Percentiles rank a stretch among this genome's conserved stretches.
phyloP scores from a whole-genome alignment of 768 basidiomycete species.

The Hirschioporus abietinus region DNA sequence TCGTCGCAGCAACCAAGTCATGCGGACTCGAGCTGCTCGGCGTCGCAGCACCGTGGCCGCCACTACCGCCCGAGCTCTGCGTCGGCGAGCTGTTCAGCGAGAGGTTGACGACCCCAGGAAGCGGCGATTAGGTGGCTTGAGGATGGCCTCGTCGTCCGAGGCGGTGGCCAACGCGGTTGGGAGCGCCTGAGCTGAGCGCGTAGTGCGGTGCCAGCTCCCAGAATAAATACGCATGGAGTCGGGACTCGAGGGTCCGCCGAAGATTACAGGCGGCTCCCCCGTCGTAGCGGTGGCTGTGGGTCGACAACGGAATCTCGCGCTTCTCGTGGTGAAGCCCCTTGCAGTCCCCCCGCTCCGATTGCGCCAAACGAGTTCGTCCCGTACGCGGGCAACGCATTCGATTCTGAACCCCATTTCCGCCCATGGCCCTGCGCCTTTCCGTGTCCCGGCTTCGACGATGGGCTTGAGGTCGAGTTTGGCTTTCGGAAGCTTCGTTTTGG shows the following conservation, averaged over 20 bases:
- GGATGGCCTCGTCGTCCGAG: conserved; percentile 30
- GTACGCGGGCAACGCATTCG: conserved; percentile 20
- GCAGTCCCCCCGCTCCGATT: too few relatives aligned
- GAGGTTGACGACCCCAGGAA: conserved; percentile 34
- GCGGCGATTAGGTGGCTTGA: conserved; percentile 33
- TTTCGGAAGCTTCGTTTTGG: neutral
- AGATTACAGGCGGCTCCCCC: too few relatives aligned
- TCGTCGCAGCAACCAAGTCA: too few relatives aligned
- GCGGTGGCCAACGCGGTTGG: too few relatives aligned
- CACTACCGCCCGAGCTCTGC: too few relatives aligned
- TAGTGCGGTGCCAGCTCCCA: conserved; percentile 39
- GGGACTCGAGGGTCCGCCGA: conserved; percentile 25
- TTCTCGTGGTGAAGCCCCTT: too few relatives aligned
- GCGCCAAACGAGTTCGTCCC: too few relatives aligned
- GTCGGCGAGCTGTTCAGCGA: conserved; percentile 36
- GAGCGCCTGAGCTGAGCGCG: conserved; percentile 16
- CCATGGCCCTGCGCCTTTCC: neutral
- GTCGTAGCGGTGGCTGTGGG: too few relatives aligned
- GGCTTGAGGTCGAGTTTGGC: neutral
- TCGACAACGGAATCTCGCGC: too few relatives aligned
- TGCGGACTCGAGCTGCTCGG: too few relatives aligned
- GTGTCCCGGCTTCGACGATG: neutral
- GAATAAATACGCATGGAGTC: conserved; percentile 41
- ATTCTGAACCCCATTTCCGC: too few relatives aligned
- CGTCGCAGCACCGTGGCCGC: too few relatives aligned